Conservation (phyloP, 257 asterid genomes). For the Plantago elongata region DNA sequence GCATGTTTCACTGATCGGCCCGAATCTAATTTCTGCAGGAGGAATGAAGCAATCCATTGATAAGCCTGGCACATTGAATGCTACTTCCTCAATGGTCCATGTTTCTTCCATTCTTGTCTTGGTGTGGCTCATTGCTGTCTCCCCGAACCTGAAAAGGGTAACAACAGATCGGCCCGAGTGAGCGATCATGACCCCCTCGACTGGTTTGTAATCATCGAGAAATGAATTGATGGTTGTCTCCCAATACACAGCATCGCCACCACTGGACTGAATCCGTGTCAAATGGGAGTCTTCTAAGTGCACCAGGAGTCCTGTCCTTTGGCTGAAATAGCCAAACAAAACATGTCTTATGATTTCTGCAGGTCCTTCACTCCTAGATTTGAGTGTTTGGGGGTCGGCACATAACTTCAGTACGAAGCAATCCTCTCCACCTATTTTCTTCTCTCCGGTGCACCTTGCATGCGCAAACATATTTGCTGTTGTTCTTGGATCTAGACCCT, state of each 20-base stretch:
- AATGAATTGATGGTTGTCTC: conserved; percentile 53
- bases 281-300: conserved; percentile 51
- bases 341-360: conserved; percentile 58
- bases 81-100: conserved; percentile 52
- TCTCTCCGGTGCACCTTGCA: conserved; percentile 58
- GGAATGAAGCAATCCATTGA: conserved; percentile 47
- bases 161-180: conserved; percentile 52
- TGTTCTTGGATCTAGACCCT: conserved; percentile 55
- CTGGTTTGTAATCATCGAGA: conserved; percentile 41
- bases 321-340: conserved; percentile 52
- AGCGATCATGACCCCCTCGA: conserved; percentile 51
- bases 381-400: conserved; percentile 48
- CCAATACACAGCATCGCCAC: conserved; percentile 48
- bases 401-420: conserved; percentile 50
- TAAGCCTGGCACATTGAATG: conserved; percentile 46
- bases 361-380: conserved; percentile 48
- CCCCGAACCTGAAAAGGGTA: conserved; percentile 54
- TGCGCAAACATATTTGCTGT: conserved; percentile 52
- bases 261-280: conserved; percentile 45
- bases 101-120: conserved; percentile 52
- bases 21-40: conserved; percentile 36
- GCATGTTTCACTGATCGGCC: conserved; percentile 27
- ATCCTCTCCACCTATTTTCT: conserved; percentile 40
- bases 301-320: conserved; percentile 49
- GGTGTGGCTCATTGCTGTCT: conserved; percentile 52